Conservation (phyloP, 495 filamentous ascomycete species). For the Podospora appendiculata region DNA sequence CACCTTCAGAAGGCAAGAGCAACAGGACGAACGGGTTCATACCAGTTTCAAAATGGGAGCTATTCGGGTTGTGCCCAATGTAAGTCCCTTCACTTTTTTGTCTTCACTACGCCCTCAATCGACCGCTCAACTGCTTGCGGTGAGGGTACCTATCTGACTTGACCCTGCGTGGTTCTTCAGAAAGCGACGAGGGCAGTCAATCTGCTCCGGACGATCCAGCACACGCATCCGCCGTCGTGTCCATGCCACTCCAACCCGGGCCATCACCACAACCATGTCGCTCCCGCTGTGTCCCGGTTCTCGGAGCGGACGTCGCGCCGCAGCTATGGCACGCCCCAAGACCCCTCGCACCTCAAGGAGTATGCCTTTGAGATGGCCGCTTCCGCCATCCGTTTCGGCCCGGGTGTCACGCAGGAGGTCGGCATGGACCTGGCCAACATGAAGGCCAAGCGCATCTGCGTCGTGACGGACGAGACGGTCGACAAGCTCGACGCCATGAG, state of each 20-base stretch:
- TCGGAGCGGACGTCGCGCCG: constrained; percentile 25
- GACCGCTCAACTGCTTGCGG: neutral
- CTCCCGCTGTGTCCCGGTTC: constrained; percentile 30
- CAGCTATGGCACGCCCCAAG: constrained; percentile 62
- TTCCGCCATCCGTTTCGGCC: constrained; percentile 86
- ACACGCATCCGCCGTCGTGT: constrained; percentile 79
- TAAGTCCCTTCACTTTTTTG: constrained; percentile 18
- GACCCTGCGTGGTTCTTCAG: constrained; percentile 21
- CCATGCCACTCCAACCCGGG: constrained; percentile 86
- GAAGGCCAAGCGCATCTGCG: constrained; percentile 73
- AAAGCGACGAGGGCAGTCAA: constrained; percentile 70
- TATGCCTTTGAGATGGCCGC: constrained; percentile 99
- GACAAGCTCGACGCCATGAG: constrained; percentile 75
- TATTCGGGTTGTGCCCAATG: constrained; percentile 51
- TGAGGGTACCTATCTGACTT: neutral
- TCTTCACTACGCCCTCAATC: neutral
- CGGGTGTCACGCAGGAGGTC: constrained; percentile 91
- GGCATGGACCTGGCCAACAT: constrained; percentile 97
- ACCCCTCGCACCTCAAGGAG: constrained; percentile 70
- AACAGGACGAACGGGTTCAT: too few species aligned
- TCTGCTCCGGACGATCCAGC: constrained; percentile 83
- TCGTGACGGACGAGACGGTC: constrained; percentile 84
- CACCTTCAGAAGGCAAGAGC: too few species aligned
- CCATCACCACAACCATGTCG: constrained; percentile 51
- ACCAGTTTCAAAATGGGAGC: constrained; percentile 29